These are phyloP conservation scores for Aspergillus neoniger DNA, from an alignment of 2,329 filamentous ascomycete species.

Conservation along the genomic window DNA sequence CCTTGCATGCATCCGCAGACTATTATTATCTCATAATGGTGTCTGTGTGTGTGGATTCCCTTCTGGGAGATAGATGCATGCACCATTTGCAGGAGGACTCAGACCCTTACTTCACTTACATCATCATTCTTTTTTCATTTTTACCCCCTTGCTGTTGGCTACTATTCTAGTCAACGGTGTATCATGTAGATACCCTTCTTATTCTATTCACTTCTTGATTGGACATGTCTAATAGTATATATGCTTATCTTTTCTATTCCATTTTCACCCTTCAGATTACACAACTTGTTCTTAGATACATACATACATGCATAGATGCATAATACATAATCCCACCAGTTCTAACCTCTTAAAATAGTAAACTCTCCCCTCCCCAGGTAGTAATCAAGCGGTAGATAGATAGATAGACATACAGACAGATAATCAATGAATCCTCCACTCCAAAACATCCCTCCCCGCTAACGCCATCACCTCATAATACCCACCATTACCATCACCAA, in stretches of 20 bases:
- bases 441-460: background rate
- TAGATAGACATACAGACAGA: too few species aligned
- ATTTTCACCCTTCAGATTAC: background rate
- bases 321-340: background rate
- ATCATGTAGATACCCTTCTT: slow-evolving; percentile 17
- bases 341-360: background rate
- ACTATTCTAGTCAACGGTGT: slow-evolving; percentile 3
- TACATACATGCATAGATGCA: background rate
- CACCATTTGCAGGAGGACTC: background rate
- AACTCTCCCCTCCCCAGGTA: too few species aligned
- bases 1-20: background rate
- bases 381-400: too few species aligned
- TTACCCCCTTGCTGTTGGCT: background rate
- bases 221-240: slow-evolving; percentile 11
- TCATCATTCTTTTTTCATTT: background rate
- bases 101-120: background rate
- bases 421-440: slow-evolving; percentile 9
- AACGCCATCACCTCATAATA: background rate
- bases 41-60: background rate
- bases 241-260: slow-evolving; percentile 1
- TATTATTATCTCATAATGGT: background rate
- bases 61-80: background rate
- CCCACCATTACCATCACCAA: background rate
- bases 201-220: slow-evolving; percentile 13
- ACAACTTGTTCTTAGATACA: background rate